Conservation (phyloP, 352 stramenopile genomes). For the Phytophthora rubi region DNA sequence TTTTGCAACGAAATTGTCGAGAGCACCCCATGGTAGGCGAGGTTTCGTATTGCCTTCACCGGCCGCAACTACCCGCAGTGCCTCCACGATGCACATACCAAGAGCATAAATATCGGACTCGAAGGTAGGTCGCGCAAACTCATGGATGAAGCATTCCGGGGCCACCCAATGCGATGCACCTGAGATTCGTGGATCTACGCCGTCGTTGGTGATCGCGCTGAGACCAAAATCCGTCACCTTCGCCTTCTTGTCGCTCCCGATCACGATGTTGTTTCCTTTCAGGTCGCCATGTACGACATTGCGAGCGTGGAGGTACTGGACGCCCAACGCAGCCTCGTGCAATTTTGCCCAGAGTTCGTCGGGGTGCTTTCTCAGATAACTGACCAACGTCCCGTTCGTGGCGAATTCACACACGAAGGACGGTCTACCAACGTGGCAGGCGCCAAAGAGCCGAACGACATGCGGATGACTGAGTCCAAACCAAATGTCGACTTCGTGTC, state of each 20-base stretch:
- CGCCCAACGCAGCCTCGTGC: constrained; percentile 4
- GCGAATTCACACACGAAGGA: constrained; percentile 23
- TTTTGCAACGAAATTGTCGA: not conserved
- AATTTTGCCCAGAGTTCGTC: not conserved
- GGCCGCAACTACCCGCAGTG: constrained; percentile 1
- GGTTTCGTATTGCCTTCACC: not conserved
- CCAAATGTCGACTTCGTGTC: constrained; percentile 17
- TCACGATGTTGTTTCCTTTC: constrained; percentile 20
- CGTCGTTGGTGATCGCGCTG: not conserved
- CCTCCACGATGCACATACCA: constrained; percentile 12
- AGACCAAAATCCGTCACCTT: constrained; percentile 29
- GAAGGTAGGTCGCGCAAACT: not conserved
- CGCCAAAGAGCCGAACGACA: constrained; percentile 13
- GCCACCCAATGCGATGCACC: constrained; percentile 3
- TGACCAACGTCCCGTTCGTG: constrained; percentile 14
- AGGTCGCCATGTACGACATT: constrained; percentile 4
- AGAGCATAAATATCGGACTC: constrained; percentile 3
- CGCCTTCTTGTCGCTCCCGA: constrained; percentile 18
- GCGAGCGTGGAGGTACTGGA: constrained; percentile 4
- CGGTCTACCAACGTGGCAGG: constrained; percentile 15
- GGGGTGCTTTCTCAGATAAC: constrained; percentile 2
- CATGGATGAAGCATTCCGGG: not conserved
- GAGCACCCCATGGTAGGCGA: constrained; percentile 1
- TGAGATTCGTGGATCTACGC: not conserved
- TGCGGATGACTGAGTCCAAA: constrained; percentile 18